Evolutionary conservation across 2,329 filamentous ascomycete genomes (phyloP).

Genomic region (Hypoxylon sp.): DNA sequence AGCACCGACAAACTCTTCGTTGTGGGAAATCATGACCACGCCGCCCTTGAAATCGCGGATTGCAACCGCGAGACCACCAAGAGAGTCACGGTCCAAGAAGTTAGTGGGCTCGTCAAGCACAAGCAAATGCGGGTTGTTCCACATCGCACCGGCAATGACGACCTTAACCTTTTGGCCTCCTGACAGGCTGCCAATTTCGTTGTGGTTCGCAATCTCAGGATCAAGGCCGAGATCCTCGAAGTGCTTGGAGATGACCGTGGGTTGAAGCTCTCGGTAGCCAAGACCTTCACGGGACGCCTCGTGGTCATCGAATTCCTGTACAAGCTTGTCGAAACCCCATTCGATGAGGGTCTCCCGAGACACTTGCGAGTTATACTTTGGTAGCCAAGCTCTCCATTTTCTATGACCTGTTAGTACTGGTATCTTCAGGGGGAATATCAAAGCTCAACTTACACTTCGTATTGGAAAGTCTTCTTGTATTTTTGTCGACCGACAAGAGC

Average conservation of each 20-base stretch:
- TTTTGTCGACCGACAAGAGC: slow-evolving; percentile 95
- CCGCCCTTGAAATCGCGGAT: slow-evolving; percentile 98
- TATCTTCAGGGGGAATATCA: not conserved
- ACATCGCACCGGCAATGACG: slow-evolving; percentile 94
- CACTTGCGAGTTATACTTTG: slow-evolving; percentile 93
- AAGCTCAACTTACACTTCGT: slow-evolving; percentile 78
- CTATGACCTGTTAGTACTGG: slow-evolving; percentile 58
- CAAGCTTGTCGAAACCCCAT: slow-evolving; percentile 89
- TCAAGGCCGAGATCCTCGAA: slow-evolving; percentile 97
- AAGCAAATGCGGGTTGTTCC: slow-evolving; percentile 98
- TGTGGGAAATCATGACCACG: slow-evolving; percentile 99
- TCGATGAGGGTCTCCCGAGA: slow-evolving; percentile 91
- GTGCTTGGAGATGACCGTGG: slow-evolving; percentile 95
- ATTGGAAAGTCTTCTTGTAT: slow-evolving; percentile 99
- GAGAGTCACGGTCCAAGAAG: slow-evolving; percentile 97
- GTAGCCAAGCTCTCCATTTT: slow-evolving; percentile 90
- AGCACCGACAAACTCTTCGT: slow-evolving; percentile 98
- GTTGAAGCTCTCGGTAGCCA: slow-evolving; percentile 92
- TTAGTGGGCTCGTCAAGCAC: slow-evolving; percentile 99
- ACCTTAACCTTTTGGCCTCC: slow-evolving; percentile 99
- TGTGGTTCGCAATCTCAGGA: slow-evolving; percentile 98
- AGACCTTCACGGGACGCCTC: slow-evolving; percentile 98
- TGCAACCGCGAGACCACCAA: slow-evolving; percentile 95
- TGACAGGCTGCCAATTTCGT: slow-evolving; percentile 94
- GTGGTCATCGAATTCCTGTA: slow-evolving; percentile 99